phyloP scores from a whole-genome alignment of 148 eudicot genomes.

The Vaccinium myrtillus region DNA sequence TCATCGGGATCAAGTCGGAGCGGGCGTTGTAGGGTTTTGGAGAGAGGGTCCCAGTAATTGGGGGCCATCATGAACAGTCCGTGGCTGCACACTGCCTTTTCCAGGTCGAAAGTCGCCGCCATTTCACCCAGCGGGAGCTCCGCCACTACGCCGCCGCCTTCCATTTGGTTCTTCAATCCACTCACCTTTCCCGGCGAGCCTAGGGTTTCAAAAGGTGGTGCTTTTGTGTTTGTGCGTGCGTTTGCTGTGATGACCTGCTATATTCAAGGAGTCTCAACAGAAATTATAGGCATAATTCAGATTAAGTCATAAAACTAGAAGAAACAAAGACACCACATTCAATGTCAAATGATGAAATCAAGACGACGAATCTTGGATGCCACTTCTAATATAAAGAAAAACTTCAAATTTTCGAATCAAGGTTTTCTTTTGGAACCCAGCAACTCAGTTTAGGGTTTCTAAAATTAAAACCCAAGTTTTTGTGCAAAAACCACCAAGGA shows the following conservation, averaged over 20 bases:
- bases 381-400: too few species aligned
- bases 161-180: background rate
- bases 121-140: conserved; percentile 41
- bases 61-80: conserved; percentile 72
- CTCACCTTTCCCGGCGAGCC: conserved; percentile 2
- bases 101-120: conserved; percentile 40
- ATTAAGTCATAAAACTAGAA: too few species aligned
- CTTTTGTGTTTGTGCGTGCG: background rate
- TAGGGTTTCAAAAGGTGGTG: background rate
- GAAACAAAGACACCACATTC: too few species aligned
- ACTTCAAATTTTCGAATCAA: too few species aligned
- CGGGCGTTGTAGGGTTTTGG: conserved; percentile 59
- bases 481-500: too few species aligned
- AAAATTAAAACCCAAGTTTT: too few species aligned
- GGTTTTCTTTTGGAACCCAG: too few species aligned
- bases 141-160: conserved; percentile 17
- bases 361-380: too few species aligned
- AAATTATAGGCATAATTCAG: too few species aligned
- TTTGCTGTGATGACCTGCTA: background rate
- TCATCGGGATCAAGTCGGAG: conserved; percentile 39
- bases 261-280: too few species aligned
- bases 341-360: too few species aligned
- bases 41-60: conserved; percentile 51
- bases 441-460: too few species aligned
- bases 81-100: conserved; percentile 58